These are phyloP conservation scores for Salix viminalis DNA, from an alignment of 345 rosid genomes.

Conservation along the genomic window DNA sequence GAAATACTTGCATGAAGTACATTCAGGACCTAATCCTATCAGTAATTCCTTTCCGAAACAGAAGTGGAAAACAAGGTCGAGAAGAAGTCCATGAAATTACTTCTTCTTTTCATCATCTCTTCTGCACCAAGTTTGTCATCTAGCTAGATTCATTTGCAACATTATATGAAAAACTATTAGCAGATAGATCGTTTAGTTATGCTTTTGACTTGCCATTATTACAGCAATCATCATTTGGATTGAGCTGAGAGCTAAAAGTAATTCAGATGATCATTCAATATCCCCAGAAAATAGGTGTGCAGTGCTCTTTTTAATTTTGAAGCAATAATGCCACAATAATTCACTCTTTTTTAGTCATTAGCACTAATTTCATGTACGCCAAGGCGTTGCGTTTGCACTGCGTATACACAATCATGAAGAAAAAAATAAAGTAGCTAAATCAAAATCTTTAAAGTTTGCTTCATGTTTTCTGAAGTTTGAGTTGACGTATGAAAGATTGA, in stretches of 20 bases:
- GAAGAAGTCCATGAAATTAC: not conserved
- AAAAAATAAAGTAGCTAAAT: not conserved
- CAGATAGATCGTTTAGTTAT: not conserved
- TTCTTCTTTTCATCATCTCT: not conserved
- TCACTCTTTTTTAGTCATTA: no score
- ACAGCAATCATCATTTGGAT: not conserved
- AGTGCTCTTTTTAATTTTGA: not conserved
- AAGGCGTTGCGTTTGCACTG: not conserved
- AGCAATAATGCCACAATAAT: not conserved
- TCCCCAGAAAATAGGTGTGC: not conserved
- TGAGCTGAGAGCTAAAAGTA: not conserved
- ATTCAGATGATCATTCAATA: not conserved
- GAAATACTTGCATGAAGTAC: constrained; percentile 34
- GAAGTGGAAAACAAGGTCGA: constrained; percentile 3
- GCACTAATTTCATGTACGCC: not conserved
- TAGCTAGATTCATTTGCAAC: not conserved
- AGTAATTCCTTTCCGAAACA: constrained; percentile 25
- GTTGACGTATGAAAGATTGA: not conserved
- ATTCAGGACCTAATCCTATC: constrained; percentile 35
- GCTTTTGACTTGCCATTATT: not conserved
- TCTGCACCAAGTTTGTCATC: not conserved
- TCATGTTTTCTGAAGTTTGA: not conserved
- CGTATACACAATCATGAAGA: not conserved
- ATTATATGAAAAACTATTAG: not conserved
- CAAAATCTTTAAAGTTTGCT: not conserved